Evolutionary conservation across 2,329 filamentous ascomycete species (phyloP).

Genomic region (Blastomyces silverae): DNA sequence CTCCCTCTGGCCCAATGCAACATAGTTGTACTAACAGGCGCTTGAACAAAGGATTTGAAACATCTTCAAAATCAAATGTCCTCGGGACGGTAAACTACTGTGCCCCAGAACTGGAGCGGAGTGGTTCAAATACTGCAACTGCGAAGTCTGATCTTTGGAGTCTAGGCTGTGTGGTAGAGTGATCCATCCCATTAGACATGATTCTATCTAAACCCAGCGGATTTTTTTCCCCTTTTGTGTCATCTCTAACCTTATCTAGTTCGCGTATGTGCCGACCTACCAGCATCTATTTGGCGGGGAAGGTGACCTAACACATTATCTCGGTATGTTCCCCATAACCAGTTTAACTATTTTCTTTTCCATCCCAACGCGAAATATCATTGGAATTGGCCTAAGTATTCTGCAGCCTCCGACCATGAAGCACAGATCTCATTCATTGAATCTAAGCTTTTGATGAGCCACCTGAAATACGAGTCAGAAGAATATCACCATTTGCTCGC

Average conservation of each 20-base stretch:
- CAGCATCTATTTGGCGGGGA: slow-evolving; percentile 2
- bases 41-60: slow-evolving; percentile 11
- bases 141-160: slow-evolving; percentile 15
- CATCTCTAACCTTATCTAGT: slow-evolving; percentile 10
- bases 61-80: slow-evolving; percentile 13
- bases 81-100: slow-evolving; percentile 10
- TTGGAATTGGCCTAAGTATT: background rate
- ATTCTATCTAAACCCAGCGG: background rate
- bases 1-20: background rate
- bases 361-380: background rate
- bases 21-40: slow-evolving; percentile 7
- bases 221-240: background rate
- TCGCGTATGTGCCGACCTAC: background rate
- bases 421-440: slow-evolving; percentile 10
- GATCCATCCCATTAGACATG: background rate
- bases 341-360: background rate
- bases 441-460: background rate
- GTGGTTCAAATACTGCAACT: slow-evolving; percentile 9
- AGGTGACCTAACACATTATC: slow-evolving; percentile 7
- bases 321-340: slow-evolving; percentile 7
- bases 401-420: background rate
- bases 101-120: slow-evolving; percentile 11
- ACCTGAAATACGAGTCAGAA: background rate
- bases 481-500: background rate
- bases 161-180: slow-evolving; percentile 14